Conservation (phyloP, 495 filamentous ascomycete species). For the Clohesyomyces aquaticus region DNA sequence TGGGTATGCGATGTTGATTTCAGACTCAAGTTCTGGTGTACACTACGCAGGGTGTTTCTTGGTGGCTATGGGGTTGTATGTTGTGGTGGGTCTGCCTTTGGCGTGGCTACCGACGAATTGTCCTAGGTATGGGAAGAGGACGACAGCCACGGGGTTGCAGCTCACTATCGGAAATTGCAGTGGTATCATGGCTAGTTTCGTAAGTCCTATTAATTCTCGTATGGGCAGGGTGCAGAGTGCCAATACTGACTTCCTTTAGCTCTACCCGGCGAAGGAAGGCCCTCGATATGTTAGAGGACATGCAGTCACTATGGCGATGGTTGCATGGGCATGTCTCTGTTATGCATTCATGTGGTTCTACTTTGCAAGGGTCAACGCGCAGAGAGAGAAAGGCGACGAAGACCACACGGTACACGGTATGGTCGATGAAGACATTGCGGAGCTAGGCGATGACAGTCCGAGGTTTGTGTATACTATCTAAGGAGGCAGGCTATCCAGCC, state of each 20-base stretch:
- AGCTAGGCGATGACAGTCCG: conserved; percentile 71
- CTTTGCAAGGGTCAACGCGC: conserved; percentile 59
- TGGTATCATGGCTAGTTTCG: conserved; percentile 71
- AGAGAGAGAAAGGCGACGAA: conserved; percentile 57
- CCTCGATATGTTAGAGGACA: conserved; percentile 59
- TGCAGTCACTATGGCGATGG: conserved; percentile 58
- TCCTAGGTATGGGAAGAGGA: conserved; percentile 73
- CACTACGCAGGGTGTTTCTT: conserved; percentile 74
- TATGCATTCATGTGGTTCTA: conserved; percentile 60
- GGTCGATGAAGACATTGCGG: conserved; percentile 67
- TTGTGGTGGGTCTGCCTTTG: conserved; percentile 68
- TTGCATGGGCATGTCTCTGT: conserved; percentile 53
- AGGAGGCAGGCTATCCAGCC: not conserved
- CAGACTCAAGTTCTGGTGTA: conserved; percentile 60
- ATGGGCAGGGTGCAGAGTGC: not conserved
- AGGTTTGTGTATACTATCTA: conserved; percentile 58
- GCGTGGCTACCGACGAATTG: conserved; percentile 66
- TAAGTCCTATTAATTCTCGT: conserved; percentile 47
- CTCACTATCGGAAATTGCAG: conserved; percentile 68
- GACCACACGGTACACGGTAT: conserved; percentile 59
- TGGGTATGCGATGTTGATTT: conserved; percentile 69
- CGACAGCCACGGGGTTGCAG: conserved; percentile 70
- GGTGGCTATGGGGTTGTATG: conserved; percentile 72
- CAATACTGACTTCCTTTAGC: conserved; percentile 24
- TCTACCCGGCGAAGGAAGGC: conserved; percentile 49